Base-by-base conservation (phyloP, 2,329 filamentous ascomycete genomes). In the Phialocephala sp. region DNA sequence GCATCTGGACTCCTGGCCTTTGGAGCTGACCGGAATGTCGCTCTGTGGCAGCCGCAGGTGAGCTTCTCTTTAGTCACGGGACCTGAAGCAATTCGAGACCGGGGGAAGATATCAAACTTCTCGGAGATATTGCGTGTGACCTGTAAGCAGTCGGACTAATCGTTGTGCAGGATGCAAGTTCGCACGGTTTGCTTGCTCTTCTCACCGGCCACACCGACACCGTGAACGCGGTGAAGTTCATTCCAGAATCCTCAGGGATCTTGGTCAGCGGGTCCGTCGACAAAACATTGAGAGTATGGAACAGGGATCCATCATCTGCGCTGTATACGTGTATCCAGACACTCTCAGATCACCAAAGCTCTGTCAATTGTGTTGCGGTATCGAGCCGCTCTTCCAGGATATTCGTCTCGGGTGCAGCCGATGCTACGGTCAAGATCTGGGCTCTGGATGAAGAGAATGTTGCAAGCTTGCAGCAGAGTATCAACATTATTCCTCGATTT, bases 11-110 rank as follows among this genome's bases (percentile, higher is more conserved):
- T 93, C 54, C 83, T 99, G 62, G 95, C 93, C 36, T 99, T 92
- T 80, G 95, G 95, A 37, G 90, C 94, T 9, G 92, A 96, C 78
- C 89, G 89, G 72, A 95, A 95, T 79, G 85, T 99, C 72, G 94
- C 93, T 52, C 76, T 98, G 47, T 99, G 95, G 95, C 83, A 88
- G 76, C 93, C 93, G 63, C 79, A 84, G 76, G 92, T 94, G 83
- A 79, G 88, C 80, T 66, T 55, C 18, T n/a, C n/a, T 18, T 18
- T 20, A 15, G n/a, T 64, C 43, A 57, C 36, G 58, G 37, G 60
- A 60, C 52, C 22, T 24, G 35, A 41, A 20, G 15, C 57, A 11
- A 61, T 41, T 32, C 20, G 12, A 14, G 45, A 36, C 36, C n/a
- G n/a, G n/a, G n/a, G 20, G 12, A n/a, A 55, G 20, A 39, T 14